Conservation (phyloP, 306 rosid genomes). For the Quercus berberidifolia region DNA sequence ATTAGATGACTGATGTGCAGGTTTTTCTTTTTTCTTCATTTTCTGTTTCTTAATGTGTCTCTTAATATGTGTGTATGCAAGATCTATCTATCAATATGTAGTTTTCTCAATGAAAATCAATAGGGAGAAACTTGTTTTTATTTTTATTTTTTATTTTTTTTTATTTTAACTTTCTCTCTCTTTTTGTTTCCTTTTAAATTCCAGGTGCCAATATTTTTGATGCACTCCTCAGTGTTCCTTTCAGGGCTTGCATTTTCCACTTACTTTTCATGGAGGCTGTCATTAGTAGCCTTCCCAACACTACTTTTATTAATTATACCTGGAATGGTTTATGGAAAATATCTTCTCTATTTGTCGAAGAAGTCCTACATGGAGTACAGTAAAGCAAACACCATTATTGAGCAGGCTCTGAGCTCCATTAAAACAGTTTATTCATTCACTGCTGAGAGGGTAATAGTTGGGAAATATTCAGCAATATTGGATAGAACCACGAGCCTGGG, state of each 20-base stretch:
- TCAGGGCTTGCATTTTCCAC: constrained; percentile 77
- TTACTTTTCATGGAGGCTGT: constrained; percentile 77
- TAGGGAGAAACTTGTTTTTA: not conserved
- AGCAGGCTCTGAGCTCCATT: constrained; percentile 81
- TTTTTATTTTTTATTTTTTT: no score
- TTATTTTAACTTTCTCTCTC: no score
- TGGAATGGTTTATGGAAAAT: constrained; percentile 81
- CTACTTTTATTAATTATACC: constrained; percentile 78
- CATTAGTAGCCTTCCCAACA: constrained; percentile 78
- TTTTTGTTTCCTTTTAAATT: not conserved
- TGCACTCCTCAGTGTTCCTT: constrained; percentile 82
- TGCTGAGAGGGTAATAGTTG: constrained; percentile 63
- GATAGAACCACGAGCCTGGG: constrained; percentile 70
- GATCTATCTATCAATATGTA: not conserved
- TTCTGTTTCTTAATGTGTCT: not conserved
- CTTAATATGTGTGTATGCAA: not conserved
- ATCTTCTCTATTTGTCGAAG: constrained; percentile 58
- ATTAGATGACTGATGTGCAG: not conserved
- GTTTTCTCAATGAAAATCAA: not conserved
- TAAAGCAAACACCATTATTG: constrained; percentile 62
- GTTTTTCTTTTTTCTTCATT: not conserved
- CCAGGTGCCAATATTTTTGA: constrained; percentile 77
- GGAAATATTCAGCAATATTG: constrained; percentile 55
- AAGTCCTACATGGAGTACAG: constrained; percentile 53
- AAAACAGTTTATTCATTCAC: constrained; percentile 85